phyloP scores from a whole-genome alignment of 73 alveolate genomes.

The Paramecium octaurelia region DNA sequence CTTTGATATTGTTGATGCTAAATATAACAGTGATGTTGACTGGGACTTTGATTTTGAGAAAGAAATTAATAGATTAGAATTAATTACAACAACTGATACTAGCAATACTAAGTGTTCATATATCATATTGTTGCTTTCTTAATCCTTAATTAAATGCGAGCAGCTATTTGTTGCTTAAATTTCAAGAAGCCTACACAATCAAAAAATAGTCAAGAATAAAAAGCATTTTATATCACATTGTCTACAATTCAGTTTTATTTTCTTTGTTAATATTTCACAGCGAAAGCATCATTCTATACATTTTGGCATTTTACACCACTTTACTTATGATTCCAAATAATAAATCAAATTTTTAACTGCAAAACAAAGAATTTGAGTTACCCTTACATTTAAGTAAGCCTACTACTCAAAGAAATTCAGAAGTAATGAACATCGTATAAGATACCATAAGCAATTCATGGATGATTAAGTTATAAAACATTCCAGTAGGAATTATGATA shows the following conservation, averaged over 20 bases:
- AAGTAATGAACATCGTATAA: not conserved
- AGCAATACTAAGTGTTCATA: not conserved
- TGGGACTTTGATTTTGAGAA: not conserved
- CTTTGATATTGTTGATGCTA: not conserved
- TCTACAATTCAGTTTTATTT: not conserved
- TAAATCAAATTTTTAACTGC: not conserved
- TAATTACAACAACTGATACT: not conserved
- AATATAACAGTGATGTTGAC: not conserved
- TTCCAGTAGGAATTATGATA: slow-evolving; percentile 32
- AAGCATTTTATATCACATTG: not conserved
- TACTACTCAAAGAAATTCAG: not conserved
- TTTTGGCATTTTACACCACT: not conserved
- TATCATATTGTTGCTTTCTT: not conserved
- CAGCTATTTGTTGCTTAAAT: not conserved
- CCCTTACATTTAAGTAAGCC: not conserved
- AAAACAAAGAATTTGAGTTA: not conserved
- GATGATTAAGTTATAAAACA: not conserved
- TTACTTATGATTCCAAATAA: not conserved
- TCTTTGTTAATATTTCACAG: not conserved
- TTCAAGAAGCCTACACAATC: not conserved
- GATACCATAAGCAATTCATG: not conserved
- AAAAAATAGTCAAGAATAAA: not conserved
- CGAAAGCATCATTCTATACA: not conserved
- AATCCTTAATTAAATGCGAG: not conserved
- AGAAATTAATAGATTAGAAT: not conserved